Base-by-base conservation (phyloP, 1,284 basidiomycete genomes). In the Tausonia pullulans region DNA sequence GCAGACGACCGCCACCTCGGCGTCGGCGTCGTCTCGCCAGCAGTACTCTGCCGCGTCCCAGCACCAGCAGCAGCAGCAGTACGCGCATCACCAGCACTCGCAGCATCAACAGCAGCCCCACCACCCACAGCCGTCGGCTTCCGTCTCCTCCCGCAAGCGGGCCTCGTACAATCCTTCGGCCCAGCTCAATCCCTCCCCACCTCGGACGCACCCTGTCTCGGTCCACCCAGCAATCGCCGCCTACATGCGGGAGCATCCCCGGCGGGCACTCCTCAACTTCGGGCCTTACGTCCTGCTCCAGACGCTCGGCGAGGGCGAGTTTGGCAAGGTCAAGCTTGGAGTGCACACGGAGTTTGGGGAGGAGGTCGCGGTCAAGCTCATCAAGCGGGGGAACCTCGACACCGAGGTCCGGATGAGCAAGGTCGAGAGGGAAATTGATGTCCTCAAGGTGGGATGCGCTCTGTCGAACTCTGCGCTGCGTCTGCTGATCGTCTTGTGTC, bases 321-420 rank as follows among this genome's bases (percentile, higher is more conserved):
- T 98, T 74, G 96, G 95, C 64, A 99, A 99, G 76, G 95, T 99
- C 78, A 99, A 98, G 76, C 84, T 99, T 41, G 96, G 96, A 8
- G 82, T 99, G 57, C 95, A 98, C 75, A 82, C 81, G 69, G 87
- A 90, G 69, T 98, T 89, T 85, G 95, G 93, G 43, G 94, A 98
- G 75, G 95, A 98, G 75, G 94, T 97, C n/a, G 96, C 96, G 13
- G 93, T 98, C 75, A 99, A 99, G 80, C 82, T 99, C 69, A 98
- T 98, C 73, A 85, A 94, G 67, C 80, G 93, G 58, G 92, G 93
- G 46, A 96, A 89, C 75, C 86, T 98, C 67, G 94, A 96, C 70
- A 87, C 84, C 63, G 82, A 86, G 46, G 83, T 88, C 27, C 83
- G 92, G 63, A 90, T 96, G 83, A 87, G 86, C 71, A 98, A 99